A percentile compares a stretch with the other conserved stretches of the same genome.
Evolutionary conservation across 306 rosid species (phyloP).

Genomic region (Dalbergia oliveri): DNA sequence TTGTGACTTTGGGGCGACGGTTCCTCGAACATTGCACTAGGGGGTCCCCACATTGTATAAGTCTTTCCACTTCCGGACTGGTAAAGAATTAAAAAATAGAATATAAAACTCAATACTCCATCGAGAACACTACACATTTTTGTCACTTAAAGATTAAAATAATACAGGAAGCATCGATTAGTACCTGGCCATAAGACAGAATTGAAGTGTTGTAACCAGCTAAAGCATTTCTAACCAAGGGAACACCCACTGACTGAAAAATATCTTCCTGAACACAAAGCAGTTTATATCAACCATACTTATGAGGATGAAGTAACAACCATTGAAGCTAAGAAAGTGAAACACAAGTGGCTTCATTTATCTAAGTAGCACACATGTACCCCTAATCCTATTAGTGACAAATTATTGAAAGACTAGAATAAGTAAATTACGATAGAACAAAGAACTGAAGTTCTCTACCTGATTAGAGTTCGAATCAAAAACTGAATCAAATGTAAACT

Average conservation of each 20-base stretch:
- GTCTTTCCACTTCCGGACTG: conserved; percentile 97
- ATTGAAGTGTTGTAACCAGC: conserved; percentile 92
- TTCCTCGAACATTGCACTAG: conserved; percentile 92
- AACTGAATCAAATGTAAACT: conserved; percentile 74
- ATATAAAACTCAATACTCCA: neutral
- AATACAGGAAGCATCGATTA: conserved; percentile 14
- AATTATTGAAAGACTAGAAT: neutral
- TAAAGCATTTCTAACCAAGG: conserved; percentile 84
- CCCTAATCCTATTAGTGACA: neutral
- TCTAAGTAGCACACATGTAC: conserved; percentile 4
- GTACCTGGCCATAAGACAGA: conserved; percentile 94
- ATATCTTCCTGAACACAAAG: conserved; percentile 79
- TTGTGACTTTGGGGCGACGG: conserved; percentile 66
- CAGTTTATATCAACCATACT: conserved; percentile 35
- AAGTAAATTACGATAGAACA: neutral
- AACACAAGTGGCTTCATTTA: conserved; percentile 4
- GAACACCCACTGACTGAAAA: conserved; percentile 76
- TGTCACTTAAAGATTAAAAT: conserved; percentile 1
- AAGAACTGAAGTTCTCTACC: conserved; percentile 55
- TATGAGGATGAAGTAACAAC: conserved; percentile 28
- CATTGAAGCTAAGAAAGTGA: conserved; percentile 34
- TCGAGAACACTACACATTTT: neutral
- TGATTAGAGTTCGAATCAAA: conserved; percentile 74
- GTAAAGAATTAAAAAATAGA: neutral
- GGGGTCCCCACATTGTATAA: conserved; percentile 98